These are phyloP conservation scores for Coemansia sp. DNA, from an alignment of 192 early-diverging fungal species.

Conservation along the genomic window DNA sequence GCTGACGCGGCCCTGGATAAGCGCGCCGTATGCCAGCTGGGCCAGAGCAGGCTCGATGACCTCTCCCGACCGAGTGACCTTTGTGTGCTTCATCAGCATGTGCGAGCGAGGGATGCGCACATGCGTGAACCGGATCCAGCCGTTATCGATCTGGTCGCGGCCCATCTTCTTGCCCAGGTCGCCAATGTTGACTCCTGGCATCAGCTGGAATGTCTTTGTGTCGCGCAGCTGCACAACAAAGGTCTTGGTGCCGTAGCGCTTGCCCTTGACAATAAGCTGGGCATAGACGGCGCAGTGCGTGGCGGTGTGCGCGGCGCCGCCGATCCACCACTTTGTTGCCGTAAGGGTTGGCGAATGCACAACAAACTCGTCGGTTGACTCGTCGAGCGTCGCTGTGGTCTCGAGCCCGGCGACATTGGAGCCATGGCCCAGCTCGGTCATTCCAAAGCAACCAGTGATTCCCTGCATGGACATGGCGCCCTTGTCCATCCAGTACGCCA, in stretches of 20 bases:
- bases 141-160: conserved; percentile 88
- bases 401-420: conserved; percentile 90
- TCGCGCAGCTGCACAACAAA: conserved; percentile 88
- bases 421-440: conserved; percentile 91
- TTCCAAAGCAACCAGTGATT: conserved; percentile 86
- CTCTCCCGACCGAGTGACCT: conserved; percentile 73
- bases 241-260: conserved; percentile 79
- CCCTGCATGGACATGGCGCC: conserved; percentile 79
- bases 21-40: conserved; percentile 84
- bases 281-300: conserved; percentile 81
- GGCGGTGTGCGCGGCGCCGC: conserved; percentile 88
- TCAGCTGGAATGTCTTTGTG: conserved; percentile 68
- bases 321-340: conserved; percentile 97
- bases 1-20: conserved; percentile 78
- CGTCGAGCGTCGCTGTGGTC: conserved; percentile 88
- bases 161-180: conserved; percentile 95
- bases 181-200: conserved; percentile 86
- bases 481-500: conserved; percentile 80
- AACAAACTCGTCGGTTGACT: conserved; percentile 77
- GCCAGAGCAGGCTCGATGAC: conserved; percentile 78
- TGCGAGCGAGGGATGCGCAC: conserved; percentile 85
- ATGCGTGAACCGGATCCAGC: conserved; percentile 89
- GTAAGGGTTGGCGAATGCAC: conserved; percentile 76
- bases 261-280: conserved; percentile 77
- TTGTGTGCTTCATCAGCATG: conserved; percentile 94